phyloP scores from a whole-genome alignment of 2,329 filamentous ascomycete genomes.

The Hyphodiscus sp. region DNA sequence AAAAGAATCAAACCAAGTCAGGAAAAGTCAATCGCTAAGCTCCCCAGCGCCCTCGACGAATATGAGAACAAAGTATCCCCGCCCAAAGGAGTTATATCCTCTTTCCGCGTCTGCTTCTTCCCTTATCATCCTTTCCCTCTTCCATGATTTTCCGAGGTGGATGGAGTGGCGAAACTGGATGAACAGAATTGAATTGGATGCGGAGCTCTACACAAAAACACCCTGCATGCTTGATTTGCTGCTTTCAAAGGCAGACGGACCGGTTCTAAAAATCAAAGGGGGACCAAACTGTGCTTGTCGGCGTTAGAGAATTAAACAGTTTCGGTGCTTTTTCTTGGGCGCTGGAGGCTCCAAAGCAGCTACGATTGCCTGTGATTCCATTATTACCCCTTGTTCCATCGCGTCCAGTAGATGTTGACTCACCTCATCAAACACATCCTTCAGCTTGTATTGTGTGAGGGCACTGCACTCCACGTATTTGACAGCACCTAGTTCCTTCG shows the following conservation, averaged over 20 bases:
- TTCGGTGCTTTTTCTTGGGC: slow-evolving; percentile 69
- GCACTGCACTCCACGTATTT: slow-evolving; percentile 99
- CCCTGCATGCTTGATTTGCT: neutral
- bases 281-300: neutral
- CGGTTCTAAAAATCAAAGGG: neutral
- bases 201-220: neutral
- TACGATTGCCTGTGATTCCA: slow-evolving; percentile 70
- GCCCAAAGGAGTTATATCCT: neutral
- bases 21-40: neutral
- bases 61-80: neutral
- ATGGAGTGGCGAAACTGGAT: neutral
- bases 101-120: neutral
- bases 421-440: slow-evolving; percentile 99
- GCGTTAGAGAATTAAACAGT: slow-evolving; percentile 60
- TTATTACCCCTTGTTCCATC: slow-evolving; percentile 9
- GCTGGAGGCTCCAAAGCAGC: slow-evolving; percentile 85
- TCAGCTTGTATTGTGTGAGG: slow-evolving; percentile 95
- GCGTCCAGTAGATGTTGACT: slow-evolving; percentile 21
- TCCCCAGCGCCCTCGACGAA: neutral
- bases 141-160: neutral
- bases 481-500: slow-evolving; percentile 92
- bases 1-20: neutral
- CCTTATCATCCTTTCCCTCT: neutral
- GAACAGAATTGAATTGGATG: no score
- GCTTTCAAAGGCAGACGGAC: neutral